Evolutionary conservation across 2,329 filamentous ascomycete genomes (phyloP).

Genomic region (Chrysoporthe cubensis): DNA sequence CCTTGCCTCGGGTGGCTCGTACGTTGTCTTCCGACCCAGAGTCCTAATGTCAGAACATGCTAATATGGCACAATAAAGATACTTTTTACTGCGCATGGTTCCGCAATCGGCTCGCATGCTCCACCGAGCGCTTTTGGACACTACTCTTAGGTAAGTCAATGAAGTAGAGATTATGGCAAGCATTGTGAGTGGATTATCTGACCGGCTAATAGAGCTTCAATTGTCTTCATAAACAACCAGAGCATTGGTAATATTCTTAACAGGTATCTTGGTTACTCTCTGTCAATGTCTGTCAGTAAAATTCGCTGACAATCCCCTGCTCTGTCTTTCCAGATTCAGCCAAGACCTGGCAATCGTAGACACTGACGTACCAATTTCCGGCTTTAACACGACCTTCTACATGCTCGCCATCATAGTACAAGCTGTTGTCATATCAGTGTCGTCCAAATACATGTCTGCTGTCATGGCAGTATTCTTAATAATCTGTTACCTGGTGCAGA

Average conservation of each 20-base stretch:
- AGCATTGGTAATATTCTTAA: background rate
- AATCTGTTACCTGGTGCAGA: constrained; percentile 37
- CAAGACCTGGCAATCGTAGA: background rate
- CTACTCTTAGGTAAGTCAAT: background rate
- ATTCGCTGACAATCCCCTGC: background rate
- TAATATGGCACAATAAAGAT: background rate
- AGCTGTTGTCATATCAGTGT: background rate
- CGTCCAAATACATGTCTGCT: background rate
- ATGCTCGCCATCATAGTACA: background rate
- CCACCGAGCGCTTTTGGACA: background rate
- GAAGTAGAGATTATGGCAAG: background rate
- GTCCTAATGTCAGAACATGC: background rate
- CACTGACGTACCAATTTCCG: background rate
- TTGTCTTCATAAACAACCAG: background rate
- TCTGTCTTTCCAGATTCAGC: background rate
- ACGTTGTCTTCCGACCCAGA: background rate
- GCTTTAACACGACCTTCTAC: background rate
- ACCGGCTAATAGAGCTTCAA: background rate
- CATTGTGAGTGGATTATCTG: background rate
- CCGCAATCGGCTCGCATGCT: background rate
- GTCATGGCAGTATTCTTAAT: background rate
- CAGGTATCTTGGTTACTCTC: background rate
- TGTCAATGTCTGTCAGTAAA: background rate
- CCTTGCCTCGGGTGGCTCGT: background rate
- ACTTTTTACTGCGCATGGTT: background rate